Percentiles rank a stretch among this genome's conserved stretches.
phyloP scores from a whole-genome alignment of 2,329 filamentous ascomycete species.

The Chrysoporthe puriensis region DNA sequence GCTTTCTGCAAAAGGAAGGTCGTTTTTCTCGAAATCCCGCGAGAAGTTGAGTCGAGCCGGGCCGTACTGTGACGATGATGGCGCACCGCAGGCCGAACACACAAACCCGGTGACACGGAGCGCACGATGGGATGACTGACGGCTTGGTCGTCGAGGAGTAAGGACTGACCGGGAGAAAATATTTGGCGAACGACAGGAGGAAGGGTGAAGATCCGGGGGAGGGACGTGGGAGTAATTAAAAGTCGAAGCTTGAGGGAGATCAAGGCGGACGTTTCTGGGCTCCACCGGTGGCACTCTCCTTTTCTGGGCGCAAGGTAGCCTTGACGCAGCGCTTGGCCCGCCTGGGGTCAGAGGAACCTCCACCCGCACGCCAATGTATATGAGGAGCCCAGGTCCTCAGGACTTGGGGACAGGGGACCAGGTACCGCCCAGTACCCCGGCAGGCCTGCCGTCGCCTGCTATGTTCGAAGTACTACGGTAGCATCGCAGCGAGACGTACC shows the following conservation, averaged over 20 bases:
- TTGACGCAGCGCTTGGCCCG: neutral
- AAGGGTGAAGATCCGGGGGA: conserved; percentile 4
- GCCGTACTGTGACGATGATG: neutral
- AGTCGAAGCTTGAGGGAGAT: conserved; percentile 3
- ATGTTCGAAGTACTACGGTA: neutral
- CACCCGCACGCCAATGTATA: conserved; percentile 6
- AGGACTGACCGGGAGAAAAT: conserved; percentile 6
- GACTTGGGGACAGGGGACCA: conserved; percentile 1
- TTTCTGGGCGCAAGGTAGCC: neutral
- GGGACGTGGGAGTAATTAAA: conserved; percentile 13
- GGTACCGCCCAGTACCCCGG: neutral
- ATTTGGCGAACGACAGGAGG: neutral
- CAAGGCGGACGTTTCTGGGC: conserved; percentile 2
- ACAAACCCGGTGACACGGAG: neutral
- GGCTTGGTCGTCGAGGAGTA: neutral
- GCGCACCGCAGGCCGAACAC: neutral
- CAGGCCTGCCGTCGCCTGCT: neutral
- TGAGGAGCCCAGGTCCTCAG: conserved; percentile 1
- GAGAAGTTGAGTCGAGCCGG: conserved; percentile 6
- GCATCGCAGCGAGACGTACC: too few species aligned
- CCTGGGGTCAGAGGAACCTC: neutral
- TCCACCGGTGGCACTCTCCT: conserved; percentile 12
- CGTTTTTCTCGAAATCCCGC: conserved; percentile 12
- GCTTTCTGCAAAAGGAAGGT: conserved; percentile 13
- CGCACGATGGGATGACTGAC: conserved; percentile 4